Evolutionary conservation across 495 filamentous ascomycete species (phyloP), one percentile per base, ranked within the genome.

Genomic region (Tirmania nivea): DNA sequence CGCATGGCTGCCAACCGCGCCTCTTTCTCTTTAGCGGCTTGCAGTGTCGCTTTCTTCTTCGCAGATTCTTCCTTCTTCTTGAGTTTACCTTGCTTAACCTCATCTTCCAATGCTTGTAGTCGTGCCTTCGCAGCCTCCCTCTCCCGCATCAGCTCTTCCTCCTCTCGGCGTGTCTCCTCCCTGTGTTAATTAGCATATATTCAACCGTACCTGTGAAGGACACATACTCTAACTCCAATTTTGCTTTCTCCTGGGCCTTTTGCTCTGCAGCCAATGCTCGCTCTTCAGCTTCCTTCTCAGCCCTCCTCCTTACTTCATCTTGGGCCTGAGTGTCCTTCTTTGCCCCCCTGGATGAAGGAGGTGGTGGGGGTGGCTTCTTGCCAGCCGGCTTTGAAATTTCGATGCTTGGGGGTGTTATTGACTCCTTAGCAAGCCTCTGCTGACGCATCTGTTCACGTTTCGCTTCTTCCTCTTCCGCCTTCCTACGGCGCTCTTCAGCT

Each of bases 401-500:
- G 37, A 71, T 68, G 16, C 74, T 67, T 9, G 79, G 74, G 34
- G 84, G 75, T 35, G 73, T 74, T 17, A 80, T 75, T 50, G 82
- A 76, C 66, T 96, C 92, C 54, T 89, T 86, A 31, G 79, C 79
- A 51, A 96, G 70, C 61, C 89, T 77, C 52, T 79, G 81, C 61
- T 93, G 87, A 58, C 87, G 75, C 63, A 94, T 86, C 48, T 81
- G 71, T 61, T 96, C 90, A 3, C 92, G 78, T 58, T 80, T 81
- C n/a, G 79, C 76, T 69, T 99, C 90, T 69, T 96, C 92, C 63
- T 89, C 89, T 67, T 99, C 90, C 0, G 90, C 88, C 65, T 89
- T 82, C 52, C 73, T 79, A 47, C 90, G 69, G 49, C 86, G 85
- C 17, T 88, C 83, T 58, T 92, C 86, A 31, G 84, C 74, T 59